These are phyloP conservation scores for Naganishia friedmannii DNA, from an alignment of 768 basidiomycete genomes.

Conservation along the genomic window DNA sequence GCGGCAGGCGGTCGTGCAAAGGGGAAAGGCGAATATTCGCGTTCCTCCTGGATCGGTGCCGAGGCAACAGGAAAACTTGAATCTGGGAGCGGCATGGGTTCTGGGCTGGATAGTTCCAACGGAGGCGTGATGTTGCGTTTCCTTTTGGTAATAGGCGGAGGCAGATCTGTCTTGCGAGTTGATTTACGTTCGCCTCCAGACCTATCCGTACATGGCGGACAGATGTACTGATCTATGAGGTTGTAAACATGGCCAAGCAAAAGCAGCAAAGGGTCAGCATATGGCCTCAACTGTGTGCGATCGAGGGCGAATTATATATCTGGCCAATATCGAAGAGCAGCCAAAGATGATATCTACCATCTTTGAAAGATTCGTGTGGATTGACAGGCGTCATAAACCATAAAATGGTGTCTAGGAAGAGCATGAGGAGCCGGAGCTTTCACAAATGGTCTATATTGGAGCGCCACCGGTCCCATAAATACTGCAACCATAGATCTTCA, in stretches of 20 bases:
- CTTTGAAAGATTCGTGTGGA: background rate
- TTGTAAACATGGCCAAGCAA: background rate
- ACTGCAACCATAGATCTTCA: background rate
- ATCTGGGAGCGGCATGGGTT: background rate
- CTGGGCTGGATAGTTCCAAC: background rate
- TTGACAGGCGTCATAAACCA: background rate
- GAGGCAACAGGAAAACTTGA: background rate
- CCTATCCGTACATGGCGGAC: background rate
- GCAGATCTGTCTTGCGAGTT: constrained; percentile 10
- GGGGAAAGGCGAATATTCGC: background rate
- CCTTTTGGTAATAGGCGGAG: background rate
- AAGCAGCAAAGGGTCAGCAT: constrained; percentile 1
- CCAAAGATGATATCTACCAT: too few species aligned
- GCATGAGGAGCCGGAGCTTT: background rate
- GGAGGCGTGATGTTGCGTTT: background rate
- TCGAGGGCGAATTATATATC: too few species aligned
- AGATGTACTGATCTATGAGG: constrained; percentile 24
- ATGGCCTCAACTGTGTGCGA: background rate
- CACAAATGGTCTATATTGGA: background rate
- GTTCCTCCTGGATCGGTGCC: background rate
- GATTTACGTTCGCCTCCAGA: constrained; percentile 11
- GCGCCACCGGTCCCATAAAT: background rate
- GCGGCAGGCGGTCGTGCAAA: background rate
- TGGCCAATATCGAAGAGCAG: too few species aligned
- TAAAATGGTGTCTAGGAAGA: background rate